Conservation (phyloP, 768 basidiomycete genomes). For the Mrakia gelida region DNA sequence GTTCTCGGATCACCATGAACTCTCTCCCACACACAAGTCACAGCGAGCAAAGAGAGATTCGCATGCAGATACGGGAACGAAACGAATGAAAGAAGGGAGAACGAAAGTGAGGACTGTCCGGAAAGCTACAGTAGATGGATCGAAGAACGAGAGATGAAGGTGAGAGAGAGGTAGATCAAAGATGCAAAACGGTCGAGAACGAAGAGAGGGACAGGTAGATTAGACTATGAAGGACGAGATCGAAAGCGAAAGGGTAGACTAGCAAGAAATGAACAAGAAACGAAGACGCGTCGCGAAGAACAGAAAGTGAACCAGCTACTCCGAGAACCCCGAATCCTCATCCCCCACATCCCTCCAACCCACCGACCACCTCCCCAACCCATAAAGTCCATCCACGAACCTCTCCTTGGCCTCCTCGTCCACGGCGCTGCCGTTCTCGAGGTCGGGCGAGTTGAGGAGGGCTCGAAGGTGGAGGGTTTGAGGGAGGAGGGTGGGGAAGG, state of each 20-base stretch:
- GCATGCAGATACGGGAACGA: too few species aligned
- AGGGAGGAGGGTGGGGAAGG: not conserved
- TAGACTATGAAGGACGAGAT: too few species aligned
- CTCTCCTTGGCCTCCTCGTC: slow-evolving; percentile 16
- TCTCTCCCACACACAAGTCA: too few species aligned
- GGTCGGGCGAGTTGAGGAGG: not conserved
- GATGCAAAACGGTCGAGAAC: not conserved
- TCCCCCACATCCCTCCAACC: not conserved
- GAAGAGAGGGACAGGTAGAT: not conserved
- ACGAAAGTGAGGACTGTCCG: too few species aligned
- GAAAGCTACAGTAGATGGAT: too few species aligned
- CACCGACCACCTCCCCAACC: slow-evolving; percentile 10
- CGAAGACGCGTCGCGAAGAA: not conserved
- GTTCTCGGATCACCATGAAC: too few species aligned
- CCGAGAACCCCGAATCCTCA: not conserved
- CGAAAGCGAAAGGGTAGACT: not conserved
- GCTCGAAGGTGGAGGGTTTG: slow-evolving; percentile 18
- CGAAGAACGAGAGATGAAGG: not conserved
- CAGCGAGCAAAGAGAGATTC: too few species aligned
- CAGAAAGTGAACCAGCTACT: not conserved
- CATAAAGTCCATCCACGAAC: slow-evolving; percentile 13
- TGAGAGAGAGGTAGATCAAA: not conserved
- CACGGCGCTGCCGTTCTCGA: not conserved
- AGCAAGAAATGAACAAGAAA: not conserved
- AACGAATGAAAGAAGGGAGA: too few species aligned